Evolutionary conservation across 768 basidiomycete genomes (phyloP).

Genomic region (Hemileccinum impolitum): DNA sequence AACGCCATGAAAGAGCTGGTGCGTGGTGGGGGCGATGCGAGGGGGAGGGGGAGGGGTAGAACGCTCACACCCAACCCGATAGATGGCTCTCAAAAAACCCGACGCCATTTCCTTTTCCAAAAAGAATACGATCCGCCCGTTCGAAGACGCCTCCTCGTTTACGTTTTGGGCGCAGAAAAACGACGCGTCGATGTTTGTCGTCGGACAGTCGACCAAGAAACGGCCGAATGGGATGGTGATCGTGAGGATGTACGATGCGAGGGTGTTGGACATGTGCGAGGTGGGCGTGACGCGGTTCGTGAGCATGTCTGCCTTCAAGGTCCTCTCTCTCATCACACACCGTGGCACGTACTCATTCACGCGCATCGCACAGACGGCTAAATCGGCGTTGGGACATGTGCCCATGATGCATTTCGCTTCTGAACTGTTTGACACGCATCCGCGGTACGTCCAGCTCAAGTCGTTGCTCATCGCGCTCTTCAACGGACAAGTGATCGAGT

Average conservation of each 20-base stretch:
- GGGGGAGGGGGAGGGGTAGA: no score
- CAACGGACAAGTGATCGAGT: slow-evolving; percentile 81
- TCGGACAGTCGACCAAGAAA: slow-evolving; percentile 94
- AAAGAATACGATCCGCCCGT: slow-evolving; percentile 88
- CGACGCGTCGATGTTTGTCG: slow-evolving; percentile 86
- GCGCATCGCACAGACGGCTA: slow-evolving; percentile 74
- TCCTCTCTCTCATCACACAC: slow-evolving; percentile 20
- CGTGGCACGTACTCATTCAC: no score
- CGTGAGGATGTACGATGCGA: slow-evolving; percentile 80
- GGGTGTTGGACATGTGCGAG: slow-evolving; percentile 93
- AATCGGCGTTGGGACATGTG: slow-evolving; percentile 85
- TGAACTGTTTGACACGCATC: slow-evolving; percentile 92
- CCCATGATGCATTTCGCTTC: slow-evolving; percentile 96
- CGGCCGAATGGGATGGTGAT: slow-evolving; percentile 84
- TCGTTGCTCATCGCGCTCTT: slow-evolving; percentile 89
- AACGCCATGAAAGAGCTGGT: slow-evolving; percentile 88
- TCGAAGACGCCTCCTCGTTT: slow-evolving; percentile 76
- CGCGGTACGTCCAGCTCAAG: slow-evolving; percentile 88
- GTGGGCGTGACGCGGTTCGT: slow-evolving; percentile 81
- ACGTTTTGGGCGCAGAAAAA: slow-evolving; percentile 95
- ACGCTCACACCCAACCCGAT: background rate
- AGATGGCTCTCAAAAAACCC: slow-evolving; percentile 96
- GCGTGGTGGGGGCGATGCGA: slow-evolving; percentile 31
- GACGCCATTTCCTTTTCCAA: slow-evolving; percentile 90
- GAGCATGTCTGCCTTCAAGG: slow-evolving; percentile 83